Percentiles rank a stretch among this genome's conserved stretches.
phyloP scores from a whole-genome alignment of 2,329 filamentous ascomycete species.

The Fusarium nelsonii region DNA sequence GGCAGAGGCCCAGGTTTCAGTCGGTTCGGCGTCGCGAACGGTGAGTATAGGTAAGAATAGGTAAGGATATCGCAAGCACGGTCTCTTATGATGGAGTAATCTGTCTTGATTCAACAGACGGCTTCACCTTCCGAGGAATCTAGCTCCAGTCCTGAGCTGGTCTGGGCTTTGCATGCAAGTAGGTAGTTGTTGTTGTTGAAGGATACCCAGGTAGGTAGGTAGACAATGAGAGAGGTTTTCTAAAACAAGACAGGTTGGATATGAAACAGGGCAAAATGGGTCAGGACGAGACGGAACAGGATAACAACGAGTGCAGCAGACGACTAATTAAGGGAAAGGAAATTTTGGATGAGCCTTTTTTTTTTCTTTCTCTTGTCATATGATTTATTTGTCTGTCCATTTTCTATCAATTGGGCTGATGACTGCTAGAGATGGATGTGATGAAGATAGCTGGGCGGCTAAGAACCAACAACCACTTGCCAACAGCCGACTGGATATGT shows the following conservation, averaged over 20 bases:
- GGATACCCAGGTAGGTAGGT: neutral
- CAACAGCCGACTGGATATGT: slow-evolving; percentile 31
- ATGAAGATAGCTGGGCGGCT: slow-evolving; percentile 46
- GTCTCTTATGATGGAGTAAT: slow-evolving; percentile 23
- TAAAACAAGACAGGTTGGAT: slow-evolving; percentile 37
- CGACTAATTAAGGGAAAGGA: neutral
- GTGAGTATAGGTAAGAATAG: slow-evolving; percentile 44
- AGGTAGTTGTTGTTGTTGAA: neutral
- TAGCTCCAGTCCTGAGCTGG: slow-evolving; percentile 5
- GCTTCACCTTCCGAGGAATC: slow-evolving; percentile 3
- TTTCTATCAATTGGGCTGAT: slow-evolving; percentile 36
- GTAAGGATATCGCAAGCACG: slow-evolving; percentile 40
- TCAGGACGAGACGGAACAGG: slow-evolving; percentile 20
- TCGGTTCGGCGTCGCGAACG: slow-evolving; percentile 46
- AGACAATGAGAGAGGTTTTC: slow-evolving; percentile 9
- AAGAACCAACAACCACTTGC: slow-evolving; percentile 40
- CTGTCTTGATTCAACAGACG: neutral
- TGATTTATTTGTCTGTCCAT: slow-evolving; percentile 32
- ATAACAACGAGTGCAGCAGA: slow-evolving; percentile 2
- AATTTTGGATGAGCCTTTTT: slow-evolving; percentile 6
- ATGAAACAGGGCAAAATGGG: slow-evolving; percentile 26
- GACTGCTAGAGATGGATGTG: slow-evolving; percentile 38
- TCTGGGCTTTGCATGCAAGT: neutral
- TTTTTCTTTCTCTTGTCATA: slow-evolving; percentile 20
- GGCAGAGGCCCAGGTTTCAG: slow-evolving; percentile 48